Percentiles rank a stretch among this genome's conserved stretches.
Evolutionary conservation across 352 stramenopile genomes (phyloP).

Genomic region (Pythium folliculosum): DNA sequence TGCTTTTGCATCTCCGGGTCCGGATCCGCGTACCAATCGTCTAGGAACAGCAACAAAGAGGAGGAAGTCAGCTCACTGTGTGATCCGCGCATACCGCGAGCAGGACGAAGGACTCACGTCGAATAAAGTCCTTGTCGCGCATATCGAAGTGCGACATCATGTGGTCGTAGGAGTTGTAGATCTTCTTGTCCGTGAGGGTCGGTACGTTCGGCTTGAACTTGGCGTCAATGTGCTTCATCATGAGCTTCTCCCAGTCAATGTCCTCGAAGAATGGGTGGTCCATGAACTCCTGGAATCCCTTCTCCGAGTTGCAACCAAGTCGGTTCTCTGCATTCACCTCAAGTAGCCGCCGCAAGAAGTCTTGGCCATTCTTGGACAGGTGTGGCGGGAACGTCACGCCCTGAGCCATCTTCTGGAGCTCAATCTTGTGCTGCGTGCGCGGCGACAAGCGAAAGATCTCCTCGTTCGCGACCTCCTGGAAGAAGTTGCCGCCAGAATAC

Average conservation of each 20-base stretch:
- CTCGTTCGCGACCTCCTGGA: slow-evolving; percentile 79
- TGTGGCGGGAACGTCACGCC: slow-evolving; percentile 64
- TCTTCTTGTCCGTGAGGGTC: slow-evolving; percentile 75
- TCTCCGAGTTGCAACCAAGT: slow-evolving; percentile 69
- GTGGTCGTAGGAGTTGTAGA: slow-evolving; percentile 85
- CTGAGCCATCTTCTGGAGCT: slow-evolving; percentile 81
- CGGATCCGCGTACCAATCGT: slow-evolving; percentile 80
- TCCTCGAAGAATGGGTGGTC: slow-evolving; percentile 88
- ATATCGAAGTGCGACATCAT: slow-evolving; percentile 90
- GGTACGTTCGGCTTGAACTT: slow-evolving; percentile 74
- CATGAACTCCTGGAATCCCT: slow-evolving; percentile 88
- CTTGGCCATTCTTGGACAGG: slow-evolving; percentile 58
- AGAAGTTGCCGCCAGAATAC: slow-evolving; percentile 70
- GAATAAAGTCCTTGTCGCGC: slow-evolving; percentile 82
- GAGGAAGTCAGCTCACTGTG: neutral
- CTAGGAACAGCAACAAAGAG: slow-evolving; percentile 29
- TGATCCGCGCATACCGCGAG: neutral
- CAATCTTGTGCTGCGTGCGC: slow-evolving; percentile 75
- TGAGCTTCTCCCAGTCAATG: slow-evolving; percentile 85
- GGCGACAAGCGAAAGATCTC: slow-evolving; percentile 74
- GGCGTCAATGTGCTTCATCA: slow-evolving; percentile 87
- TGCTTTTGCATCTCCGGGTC: slow-evolving; percentile 80
- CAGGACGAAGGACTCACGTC: slow-evolving; percentile 44
- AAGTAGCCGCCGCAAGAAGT: slow-evolving; percentile 84
- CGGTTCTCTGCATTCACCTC: slow-evolving; percentile 72